Evolutionary conservation across 768 basidiomycete genomes (phyloP), one percentile per base, ranked within the genome.

Genomic region (Rhodotorula sphaerocarpa): DNA sequence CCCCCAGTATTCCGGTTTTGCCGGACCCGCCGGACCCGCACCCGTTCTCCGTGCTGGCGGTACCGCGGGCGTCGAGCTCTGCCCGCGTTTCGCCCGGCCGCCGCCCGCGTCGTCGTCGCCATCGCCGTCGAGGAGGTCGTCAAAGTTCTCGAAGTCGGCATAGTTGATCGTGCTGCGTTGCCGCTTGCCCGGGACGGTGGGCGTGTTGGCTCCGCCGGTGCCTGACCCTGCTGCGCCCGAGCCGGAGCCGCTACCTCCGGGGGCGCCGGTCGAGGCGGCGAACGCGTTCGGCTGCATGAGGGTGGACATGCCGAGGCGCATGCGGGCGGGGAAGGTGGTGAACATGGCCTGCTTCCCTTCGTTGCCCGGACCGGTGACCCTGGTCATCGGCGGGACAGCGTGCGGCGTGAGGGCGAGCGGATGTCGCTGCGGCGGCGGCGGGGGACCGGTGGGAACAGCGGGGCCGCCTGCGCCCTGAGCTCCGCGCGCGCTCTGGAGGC

Each of bases 261-360:
- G 30, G 9, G 36, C 43, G 12, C 12, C 7, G 7, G 43, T 44
- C 43, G 73, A 73, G 3, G 74, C n/a, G n/a, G n/a, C 76, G 41
- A 79, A 75, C 16, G 83, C 70, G 70, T 89, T 82, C 25, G 95
- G 95, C 72, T 99, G 95, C 76, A 97, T 81, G 69, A 99, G 83
- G 10, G 90, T 82, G 0, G 89, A 86, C 5, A 86, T 81, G 21
- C 95, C 95, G 0, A 93, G 92, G 30, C 87, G 84, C 55, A 97
- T 78, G n/a, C 93, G 82, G 10, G 91, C 87, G 0, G 90, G 79
- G 74, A 95, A 97, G 3, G 88, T 86, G 0, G 89, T 86, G 59
- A 83, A 80, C 20, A 84, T 76, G 0, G 86, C 91, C 73, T 96
- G 93, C 52, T 66, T 59, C 20, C 25, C 48, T 28, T 59, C 58